phyloP scores from a whole-genome alignment of 192 early-diverging fungal species.

The Chytriomyces sp. region DNA sequence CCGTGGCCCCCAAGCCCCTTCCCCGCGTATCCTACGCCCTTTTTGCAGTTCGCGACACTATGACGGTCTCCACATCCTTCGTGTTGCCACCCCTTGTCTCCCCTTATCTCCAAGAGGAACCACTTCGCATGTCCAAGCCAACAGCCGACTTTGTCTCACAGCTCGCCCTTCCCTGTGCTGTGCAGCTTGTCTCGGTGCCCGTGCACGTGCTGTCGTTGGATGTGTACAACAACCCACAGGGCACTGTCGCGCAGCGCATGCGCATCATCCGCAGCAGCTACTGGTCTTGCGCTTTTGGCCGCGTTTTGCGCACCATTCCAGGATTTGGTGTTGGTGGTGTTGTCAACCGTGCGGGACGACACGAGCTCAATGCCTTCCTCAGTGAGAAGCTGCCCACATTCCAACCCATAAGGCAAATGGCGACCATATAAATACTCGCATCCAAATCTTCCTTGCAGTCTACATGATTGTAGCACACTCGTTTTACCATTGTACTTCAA shows the following conservation, averaged over 20 bases:
- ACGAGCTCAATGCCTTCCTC: too few species aligned
- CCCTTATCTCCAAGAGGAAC: conserved; percentile 15
- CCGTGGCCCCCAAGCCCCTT: too few species aligned
- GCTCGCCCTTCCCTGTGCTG: conserved; percentile 42
- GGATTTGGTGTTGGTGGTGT: conserved; percentile 54
- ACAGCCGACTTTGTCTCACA: conserved; percentile 39
- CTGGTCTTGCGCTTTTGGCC: conserved; percentile 46
- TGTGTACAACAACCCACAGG: conserved; percentile 42
- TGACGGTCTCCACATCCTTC: conserved; percentile 44
- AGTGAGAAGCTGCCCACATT: too few species aligned
- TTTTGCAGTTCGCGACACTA: conserved; percentile 41
- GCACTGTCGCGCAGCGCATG: not conserved
- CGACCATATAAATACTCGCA: too few species aligned
- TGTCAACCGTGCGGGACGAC: too few species aligned
- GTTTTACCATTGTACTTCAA: too few species aligned
- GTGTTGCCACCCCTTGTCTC: conserved; percentile 38
- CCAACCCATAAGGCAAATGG: too few species aligned
- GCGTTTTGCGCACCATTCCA: too few species aligned
- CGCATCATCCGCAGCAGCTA: conserved; percentile 28
- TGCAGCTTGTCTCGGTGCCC: too few species aligned
- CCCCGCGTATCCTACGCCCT: conserved; percentile 30
- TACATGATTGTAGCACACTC: too few species aligned
- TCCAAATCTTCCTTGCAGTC: too few species aligned
- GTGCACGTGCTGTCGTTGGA: too few species aligned
- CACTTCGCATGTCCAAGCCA: conserved; percentile 15